A percentile compares a stretch with the other conserved stretches of the same genome.
Evolutionary conservation across 805 yeast genomes (phyloP).

Genomic region (Metschnikowia proteae): DNA sequence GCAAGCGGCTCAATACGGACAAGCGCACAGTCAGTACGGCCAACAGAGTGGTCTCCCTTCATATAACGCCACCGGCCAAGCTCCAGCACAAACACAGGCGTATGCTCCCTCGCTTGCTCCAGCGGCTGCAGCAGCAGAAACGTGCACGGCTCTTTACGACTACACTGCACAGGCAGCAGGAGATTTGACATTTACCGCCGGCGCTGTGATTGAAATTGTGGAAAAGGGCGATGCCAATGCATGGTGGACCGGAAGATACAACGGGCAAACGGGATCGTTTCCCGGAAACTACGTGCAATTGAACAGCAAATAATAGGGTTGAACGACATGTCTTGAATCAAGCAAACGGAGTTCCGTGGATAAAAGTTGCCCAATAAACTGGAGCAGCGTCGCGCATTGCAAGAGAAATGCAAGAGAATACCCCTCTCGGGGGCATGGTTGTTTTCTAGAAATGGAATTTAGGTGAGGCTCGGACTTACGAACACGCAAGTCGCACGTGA

Average conservation of each 20-base stretch:
- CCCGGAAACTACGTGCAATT: constrained; percentile 95
- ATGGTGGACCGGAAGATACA: constrained; percentile 94
- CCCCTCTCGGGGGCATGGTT: too few species aligned
- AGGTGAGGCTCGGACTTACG: background rate
- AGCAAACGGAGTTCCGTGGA: background rate
- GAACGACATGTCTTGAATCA: background rate
- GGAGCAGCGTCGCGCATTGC: too few species aligned
- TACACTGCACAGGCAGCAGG: constrained; percentile 92
- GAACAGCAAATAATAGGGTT: constrained; percentile 26
- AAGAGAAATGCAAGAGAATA: too few species aligned
- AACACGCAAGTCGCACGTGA: background rate
- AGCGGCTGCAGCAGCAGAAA: constrained; percentile 33
- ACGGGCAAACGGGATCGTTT: constrained; percentile 86
- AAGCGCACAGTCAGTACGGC: constrained; percentile 7
- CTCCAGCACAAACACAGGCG: constrained; percentile 1
- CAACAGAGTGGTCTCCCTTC: constrained; percentile 14
- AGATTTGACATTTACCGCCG: constrained; percentile 83
- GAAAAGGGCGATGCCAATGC: constrained; percentile 87
- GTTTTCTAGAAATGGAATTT: background rate
- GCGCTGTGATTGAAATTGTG: constrained; percentile 77
- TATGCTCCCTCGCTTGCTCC: constrained; percentile 13
- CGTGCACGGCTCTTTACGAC: constrained; percentile 88
- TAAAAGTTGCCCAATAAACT: too few species aligned
- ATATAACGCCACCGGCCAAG: constrained; percentile 14
- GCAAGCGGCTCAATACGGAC: constrained; percentile 4